Conservation (phyloP, 2,329 filamentous ascomycete genomes). For the Magnaporthiopsis rhizophila region DNA sequence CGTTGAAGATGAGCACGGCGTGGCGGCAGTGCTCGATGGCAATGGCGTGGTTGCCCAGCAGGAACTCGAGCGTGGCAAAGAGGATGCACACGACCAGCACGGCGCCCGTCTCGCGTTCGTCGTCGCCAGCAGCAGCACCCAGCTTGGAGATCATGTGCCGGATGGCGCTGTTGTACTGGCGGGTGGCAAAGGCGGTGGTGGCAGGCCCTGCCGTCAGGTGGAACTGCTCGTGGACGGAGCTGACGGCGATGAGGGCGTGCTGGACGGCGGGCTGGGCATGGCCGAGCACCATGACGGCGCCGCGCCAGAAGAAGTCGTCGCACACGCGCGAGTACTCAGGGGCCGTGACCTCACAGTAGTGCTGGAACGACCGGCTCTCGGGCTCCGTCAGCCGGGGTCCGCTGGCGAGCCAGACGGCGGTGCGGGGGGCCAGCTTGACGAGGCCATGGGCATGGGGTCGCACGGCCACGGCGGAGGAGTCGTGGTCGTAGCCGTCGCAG, state of each 20-base stretch:
- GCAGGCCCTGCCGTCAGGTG: constrained; percentile 13
- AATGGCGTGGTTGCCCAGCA: constrained; percentile 32
- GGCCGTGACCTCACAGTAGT: constrained; percentile 30
- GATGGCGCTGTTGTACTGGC: constrained; percentile 43
- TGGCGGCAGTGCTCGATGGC: constrained; percentile 28
- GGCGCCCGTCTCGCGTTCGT: constrained; percentile 23
- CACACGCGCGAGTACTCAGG: constrained; percentile 32
- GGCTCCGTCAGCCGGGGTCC: constrained; percentile 6
- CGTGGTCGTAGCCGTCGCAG: constrained; percentile 21
- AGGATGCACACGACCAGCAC: constrained; percentile 39
- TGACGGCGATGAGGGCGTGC: constrained; percentile 42
- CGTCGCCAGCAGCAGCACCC: constrained; percentile 18
- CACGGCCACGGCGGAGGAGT: background rate
- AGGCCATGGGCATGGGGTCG: background rate
- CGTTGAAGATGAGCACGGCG: constrained; percentile 16
- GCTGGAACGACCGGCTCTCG: constrained; percentile 27
- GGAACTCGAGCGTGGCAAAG: constrained; percentile 40
- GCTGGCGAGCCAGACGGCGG: background rate
- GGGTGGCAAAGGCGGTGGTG: constrained; percentile 22
- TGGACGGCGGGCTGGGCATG: constrained; percentile 36
- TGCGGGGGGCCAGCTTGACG: background rate
- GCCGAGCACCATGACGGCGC: constrained; percentile 36
- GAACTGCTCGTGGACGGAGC: constrained; percentile 34
- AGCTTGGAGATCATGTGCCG: constrained; percentile 23
- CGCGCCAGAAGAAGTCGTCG: constrained; percentile 34